phyloP scores from a whole-genome alignment of 73 alveolate species.

The Tetrahymena elliotti region DNA sequence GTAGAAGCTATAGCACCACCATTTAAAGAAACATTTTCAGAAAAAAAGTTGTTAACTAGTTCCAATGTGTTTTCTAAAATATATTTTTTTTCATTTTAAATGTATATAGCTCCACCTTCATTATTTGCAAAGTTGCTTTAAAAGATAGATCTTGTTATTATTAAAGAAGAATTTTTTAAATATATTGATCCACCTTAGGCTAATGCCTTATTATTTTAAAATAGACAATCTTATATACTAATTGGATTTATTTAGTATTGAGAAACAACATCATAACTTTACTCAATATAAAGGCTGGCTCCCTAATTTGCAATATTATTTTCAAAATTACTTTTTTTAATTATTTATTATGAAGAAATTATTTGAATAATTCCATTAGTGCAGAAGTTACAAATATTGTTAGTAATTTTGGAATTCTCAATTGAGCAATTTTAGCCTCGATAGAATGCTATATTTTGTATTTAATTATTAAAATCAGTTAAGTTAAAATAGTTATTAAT shows the following conservation, averaged over 20 bases:
- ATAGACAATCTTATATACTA: too few relatives aligned
- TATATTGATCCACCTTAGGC: not conserved
- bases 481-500: too few relatives aligned
- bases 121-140: not conserved
- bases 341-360: not conserved
- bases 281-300: not conserved
- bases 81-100: not conserved
- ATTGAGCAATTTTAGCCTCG: not conserved
- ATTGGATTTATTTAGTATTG: not conserved
- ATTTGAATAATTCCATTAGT: not conserved
- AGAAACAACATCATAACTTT: too few relatives aligned
- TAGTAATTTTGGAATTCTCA: too few relatives aligned
- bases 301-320: not conserved
- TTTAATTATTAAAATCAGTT: not conserved
- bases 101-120: not conserved
- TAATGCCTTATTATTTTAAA: not conserved
- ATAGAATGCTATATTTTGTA: not conserved
- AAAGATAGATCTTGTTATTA: not conserved
- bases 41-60: too few relatives aligned
- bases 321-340: not conserved
- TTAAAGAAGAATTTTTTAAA: not conserved
- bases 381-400: not conserved
- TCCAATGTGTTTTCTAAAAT: not conserved
- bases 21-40: not conserved
- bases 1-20: not conserved